Conservation (phyloP, 768 basidiomycete species). For the Astraeus odoratus region DNA sequence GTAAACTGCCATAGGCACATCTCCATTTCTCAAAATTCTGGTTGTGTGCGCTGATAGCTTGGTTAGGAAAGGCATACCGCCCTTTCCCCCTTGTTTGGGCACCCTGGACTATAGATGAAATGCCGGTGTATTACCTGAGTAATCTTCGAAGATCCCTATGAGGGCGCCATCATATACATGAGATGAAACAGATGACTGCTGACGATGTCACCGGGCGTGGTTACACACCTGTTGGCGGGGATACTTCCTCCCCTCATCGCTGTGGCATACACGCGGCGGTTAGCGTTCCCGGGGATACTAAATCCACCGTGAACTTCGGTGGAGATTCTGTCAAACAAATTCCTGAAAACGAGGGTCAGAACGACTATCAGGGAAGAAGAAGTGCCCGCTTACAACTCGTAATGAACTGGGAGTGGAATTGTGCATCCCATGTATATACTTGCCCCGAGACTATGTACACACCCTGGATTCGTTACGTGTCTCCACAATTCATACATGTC, state of each 20-base stretch:
- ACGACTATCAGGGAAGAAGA: too few species aligned
- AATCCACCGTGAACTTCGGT: constrained; percentile 56
- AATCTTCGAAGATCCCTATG: constrained; percentile 44
- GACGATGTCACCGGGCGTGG: constrained; percentile 60
- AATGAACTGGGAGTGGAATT: too few species aligned
- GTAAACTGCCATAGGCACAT: constrained; percentile 53
- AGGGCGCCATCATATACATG: constrained; percentile 36
- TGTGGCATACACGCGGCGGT: constrained; percentile 61
- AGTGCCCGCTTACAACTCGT: too few species aligned
- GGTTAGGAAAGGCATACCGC: constrained; percentile 51
- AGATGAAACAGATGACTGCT: constrained; percentile 26
- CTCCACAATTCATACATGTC: too few species aligned
- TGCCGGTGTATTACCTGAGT: too few species aligned
- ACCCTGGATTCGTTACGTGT: too few species aligned
- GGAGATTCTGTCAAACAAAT: constrained; percentile 51
- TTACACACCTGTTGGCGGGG: constrained; percentile 59
- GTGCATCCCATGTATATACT: too few species aligned
- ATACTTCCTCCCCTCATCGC: constrained; percentile 39
- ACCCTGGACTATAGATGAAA: too few species aligned
- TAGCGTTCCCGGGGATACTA: constrained; percentile 48
- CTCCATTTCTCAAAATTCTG: constrained; percentile 2
- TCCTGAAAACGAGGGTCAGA: constrained; percentile 59
- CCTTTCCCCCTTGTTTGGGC: constrained; percentile 61
- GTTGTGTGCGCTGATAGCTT: neutral
- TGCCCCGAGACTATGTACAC: too few species aligned